Percentiles rank a stretch among this genome's conserved stretches.
phyloP scores from a whole-genome alignment of 2,329 filamentous ascomycete genomes.

The Ceratocystis albifundus region DNA sequence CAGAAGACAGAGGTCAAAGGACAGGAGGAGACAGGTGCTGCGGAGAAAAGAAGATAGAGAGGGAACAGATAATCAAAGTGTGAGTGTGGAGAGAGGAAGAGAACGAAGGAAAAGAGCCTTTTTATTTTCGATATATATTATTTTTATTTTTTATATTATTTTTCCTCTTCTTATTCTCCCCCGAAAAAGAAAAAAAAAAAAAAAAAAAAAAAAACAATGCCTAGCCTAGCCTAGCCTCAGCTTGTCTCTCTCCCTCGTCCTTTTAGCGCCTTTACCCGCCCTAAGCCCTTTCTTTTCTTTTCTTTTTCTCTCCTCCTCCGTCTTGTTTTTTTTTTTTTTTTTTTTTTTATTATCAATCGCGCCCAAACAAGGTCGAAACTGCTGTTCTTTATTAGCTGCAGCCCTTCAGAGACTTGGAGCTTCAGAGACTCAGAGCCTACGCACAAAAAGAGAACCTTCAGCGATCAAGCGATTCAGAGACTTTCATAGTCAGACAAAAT shows the following conservation, averaged over 20 bases:
- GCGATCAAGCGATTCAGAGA: no score
- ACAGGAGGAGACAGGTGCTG: no score
- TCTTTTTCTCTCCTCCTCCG: not conserved
- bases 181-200: no score
- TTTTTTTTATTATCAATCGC: conserved; percentile 18
- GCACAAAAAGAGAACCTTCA: not conserved
- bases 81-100: not conserved
- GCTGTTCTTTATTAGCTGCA: conserved; percentile 23
- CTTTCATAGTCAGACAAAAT: not conserved
- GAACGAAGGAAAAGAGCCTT: not conserved
- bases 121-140: not conserved
- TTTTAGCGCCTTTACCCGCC: not conserved
- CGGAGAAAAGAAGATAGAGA: not conserved
- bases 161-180: not conserved
- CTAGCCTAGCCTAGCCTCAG: not conserved
- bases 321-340: conserved; percentile 5
- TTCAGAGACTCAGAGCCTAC: not conserved
- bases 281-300: not conserved
- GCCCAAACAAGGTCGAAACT: conserved; percentile 23
- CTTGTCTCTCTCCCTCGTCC: not conserved
- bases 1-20: no score
- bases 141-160: not conserved
- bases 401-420: conserved; percentile 24
- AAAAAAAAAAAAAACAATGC: no score
- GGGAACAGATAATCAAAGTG: not conserved